Evolutionary conservation across 805 yeast genomes (phyloP), one percentile per base, ranked within the genome.

Genomic region (Maudiozyma turicensis): DNA sequence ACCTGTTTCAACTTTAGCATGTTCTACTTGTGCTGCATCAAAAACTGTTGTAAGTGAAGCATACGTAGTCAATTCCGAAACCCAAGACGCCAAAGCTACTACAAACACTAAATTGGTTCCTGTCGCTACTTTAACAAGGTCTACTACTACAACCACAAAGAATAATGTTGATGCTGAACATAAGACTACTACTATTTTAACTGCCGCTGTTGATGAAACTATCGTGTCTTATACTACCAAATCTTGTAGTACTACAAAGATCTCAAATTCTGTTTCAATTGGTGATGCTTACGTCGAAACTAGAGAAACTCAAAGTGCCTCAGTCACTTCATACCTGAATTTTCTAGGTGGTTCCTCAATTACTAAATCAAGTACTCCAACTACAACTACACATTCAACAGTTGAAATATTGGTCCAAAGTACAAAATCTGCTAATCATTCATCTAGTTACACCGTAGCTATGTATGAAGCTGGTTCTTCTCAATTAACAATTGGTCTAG

Each of bases 381-480:
- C 37, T 47, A 13, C n/a, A 20, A 20, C 26, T 20, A 20, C 26
- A 20, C 44, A 11, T 28, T 11, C 41, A 6, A 34, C 43, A 2
- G 32, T 29, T 9, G 31, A 41, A 8, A n/a, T 31, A 15, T 8
- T 11, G 5, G 37, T 14, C 7, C 43, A 10, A 45, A 45, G 15
- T 39, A 26, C 42, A 4, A 39, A 13, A 9, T 39, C 42, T 7
- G 14, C 30, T 15, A 7, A 26, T 28, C n/a, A 20, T 7, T 26
- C 42, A 33, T 33, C 39, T 26, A 43, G 29, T 14, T 43, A 28
- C 7, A 38, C 41, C 1, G 37, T 43, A 14, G 48, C 30, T 8
- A 35, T 40, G 40, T 58, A 53, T 39, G 51, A 53, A 41, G 62
- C 48, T 44, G 45, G 48, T 33, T 57, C 59, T 7, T 44, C 46